Evolutionary conservation across 139 green algal genomes (phyloP).

Genomic region (Micromonas commoda): DNA sequence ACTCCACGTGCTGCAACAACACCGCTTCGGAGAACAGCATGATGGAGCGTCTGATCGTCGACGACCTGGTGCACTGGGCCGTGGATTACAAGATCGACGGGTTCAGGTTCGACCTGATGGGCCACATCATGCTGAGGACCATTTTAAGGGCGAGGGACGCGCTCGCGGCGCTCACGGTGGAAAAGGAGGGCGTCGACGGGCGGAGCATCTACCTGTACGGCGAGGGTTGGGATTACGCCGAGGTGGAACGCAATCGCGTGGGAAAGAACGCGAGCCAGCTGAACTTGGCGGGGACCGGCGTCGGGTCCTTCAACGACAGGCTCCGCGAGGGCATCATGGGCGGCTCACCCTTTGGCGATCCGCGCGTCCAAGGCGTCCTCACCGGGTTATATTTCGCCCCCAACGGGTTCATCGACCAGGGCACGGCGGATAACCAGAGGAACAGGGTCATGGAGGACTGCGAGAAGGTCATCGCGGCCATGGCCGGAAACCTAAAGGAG

Average conservation of each 20-base stretch:
- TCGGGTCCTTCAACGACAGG: conserved; percentile 84
- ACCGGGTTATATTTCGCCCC: conserved; percentile 53
- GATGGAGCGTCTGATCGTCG: conserved; percentile 71
- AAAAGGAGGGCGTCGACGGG: conserved; percentile 62
- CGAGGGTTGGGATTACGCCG: conserved; percentile 87
- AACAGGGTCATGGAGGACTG: conserved; percentile 6
- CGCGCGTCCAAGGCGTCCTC: conserved; percentile 59
- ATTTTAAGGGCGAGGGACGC: conserved; percentile 51
- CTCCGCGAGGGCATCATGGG: conserved; percentile 71
- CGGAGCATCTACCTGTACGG: conserved; percentile 75
- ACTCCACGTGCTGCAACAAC: conserved; percentile 80
- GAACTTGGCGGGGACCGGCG: conserved; percentile 63
- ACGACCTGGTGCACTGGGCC: conserved; percentile 81
- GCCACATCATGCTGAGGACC: conserved; percentile 66
- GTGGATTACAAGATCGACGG: conserved; percentile 68
- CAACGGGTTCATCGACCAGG: conserved; percentile 15
- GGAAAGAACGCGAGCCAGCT: conserved; percentile 71
- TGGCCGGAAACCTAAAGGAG: conserved; percentile 63
- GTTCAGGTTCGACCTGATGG: conserved; percentile 86
- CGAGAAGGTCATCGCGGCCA: conserved; percentile 42
- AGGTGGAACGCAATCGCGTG: conserved; percentile 65
- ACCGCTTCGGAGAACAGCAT: conserved; percentile 82
- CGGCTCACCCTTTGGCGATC: conserved; percentile 57
- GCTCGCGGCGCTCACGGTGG: conserved; percentile 36
- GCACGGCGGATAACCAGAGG: not conserved